Percentiles rank a stretch among this genome's conserved stretches.
Conservation (phyloP, 164 flowering plant genomes). For the Tinospora cordifolia region DNA sequence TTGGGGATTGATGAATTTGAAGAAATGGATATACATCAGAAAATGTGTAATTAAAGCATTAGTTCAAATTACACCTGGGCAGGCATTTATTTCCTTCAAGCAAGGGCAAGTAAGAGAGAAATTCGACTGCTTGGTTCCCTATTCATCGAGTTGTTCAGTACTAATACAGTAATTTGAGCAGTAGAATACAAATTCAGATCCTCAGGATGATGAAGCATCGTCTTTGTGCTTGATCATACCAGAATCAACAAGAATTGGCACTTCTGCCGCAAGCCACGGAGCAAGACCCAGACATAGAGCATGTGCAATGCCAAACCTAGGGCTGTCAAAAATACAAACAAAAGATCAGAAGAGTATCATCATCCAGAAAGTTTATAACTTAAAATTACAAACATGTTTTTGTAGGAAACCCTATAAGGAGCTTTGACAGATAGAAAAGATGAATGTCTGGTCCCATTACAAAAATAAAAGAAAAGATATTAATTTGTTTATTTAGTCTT, state of each 20-base stretch:
- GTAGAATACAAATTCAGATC: constrained; percentile 24
- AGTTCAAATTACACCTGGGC: background rate
- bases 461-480: too few relatives aligned
- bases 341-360: constrained; percentile 1
- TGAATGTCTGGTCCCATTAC: too few relatives aligned
- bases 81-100: background rate
- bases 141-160: too few relatives aligned
- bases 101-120: background rate
- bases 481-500: too few relatives aligned
- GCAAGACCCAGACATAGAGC: constrained; percentile 98
- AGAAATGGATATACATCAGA: too few relatives aligned
- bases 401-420: background rate
- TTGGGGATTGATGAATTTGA: too few relatives aligned
- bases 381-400: background rate
- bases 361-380: background rate
- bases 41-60: background rate
- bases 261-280: constrained; percentile 99
- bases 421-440: background rate
- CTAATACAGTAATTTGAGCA: background rate
- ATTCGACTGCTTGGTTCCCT: too few relatives aligned
- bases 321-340: constrained; percentile 42
- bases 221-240: constrained; percentile 98
- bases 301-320: constrained; percentile 95
- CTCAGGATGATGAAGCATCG: constrained; percentile 57
- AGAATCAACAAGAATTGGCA: constrained; percentile 92